These are phyloP conservation scores for Viola pubescens DNA, from an alignment of 441 rosid genomes.

Conservation along the genomic window DNA sequence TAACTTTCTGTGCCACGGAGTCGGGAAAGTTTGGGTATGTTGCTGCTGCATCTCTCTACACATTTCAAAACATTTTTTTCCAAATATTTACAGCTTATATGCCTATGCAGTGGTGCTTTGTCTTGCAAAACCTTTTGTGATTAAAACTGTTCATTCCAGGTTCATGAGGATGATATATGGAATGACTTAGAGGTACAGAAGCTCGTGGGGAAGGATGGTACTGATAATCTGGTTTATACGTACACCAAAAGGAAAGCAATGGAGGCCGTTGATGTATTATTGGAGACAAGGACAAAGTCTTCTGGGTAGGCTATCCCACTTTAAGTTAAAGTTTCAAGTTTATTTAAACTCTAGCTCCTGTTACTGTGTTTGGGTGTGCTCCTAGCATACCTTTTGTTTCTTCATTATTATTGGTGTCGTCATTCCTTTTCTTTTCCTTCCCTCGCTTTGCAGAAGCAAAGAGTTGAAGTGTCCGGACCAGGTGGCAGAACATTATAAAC, in stretches of 20 bases:
- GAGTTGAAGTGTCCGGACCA: constrained; percentile 77
- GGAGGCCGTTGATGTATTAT: constrained; percentile 31
- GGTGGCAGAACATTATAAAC: constrained; percentile 51
- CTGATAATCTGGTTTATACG: constrained; percentile 27
- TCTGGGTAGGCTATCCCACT: constrained; percentile 42
- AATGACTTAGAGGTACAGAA: constrained; percentile 38
- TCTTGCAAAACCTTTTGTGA: too few species aligned
- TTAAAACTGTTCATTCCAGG: constrained; percentile 29
- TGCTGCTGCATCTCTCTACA: constrained; percentile 7
- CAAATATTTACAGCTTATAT: neutral
- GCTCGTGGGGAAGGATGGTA: constrained; percentile 28
- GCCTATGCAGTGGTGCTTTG: too few species aligned
- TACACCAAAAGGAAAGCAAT: constrained; percentile 44
- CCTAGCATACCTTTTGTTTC: neutral
- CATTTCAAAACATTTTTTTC: neutral
- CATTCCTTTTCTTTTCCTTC: neutral
- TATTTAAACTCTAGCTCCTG: constrained; percentile 1
- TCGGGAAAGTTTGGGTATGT: constrained; percentile 63
- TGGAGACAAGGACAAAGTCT: constrained; percentile 47
- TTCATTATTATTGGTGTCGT: neutral
- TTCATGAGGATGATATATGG: constrained; percentile 53
- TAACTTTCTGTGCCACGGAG: constrained; percentile 50
- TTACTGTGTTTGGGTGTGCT: constrained; percentile 1
- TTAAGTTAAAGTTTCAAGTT: neutral
- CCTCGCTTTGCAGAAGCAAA: constrained; percentile 31